Base-by-base conservation (phyloP, 495 filamentous ascomycete species). In the Aspergillus olivimuriae region DNA sequence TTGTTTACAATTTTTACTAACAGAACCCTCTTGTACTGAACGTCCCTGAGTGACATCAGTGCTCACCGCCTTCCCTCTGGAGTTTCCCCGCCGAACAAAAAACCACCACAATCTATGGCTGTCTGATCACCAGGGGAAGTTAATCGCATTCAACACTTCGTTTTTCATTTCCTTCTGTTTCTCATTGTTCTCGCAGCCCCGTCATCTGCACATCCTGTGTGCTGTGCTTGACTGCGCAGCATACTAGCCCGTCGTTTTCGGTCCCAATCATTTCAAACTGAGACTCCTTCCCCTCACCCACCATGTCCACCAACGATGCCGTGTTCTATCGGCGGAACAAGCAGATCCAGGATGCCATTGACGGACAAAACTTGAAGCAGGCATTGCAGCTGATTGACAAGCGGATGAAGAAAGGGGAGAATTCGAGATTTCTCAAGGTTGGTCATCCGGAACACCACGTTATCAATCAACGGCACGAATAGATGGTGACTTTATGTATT, bases 381-480 rank as follows among this genome's bases (percentile, higher is more conserved):
- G 78, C 78, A 14, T 50, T 81, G 36, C 74, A 78, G 55, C 62
- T 80, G 14, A 75, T 75, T 43, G 75, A 80, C 42, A 79, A 78
- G 47, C 73, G 74, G 33, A 64, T 77, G 33, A 82, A 80, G 55
- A 82, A 78, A 46, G 74, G 78, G 30, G 78, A 81, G 46, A 68
- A 75, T 39, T 67, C 65, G 0, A 48, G 53, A 10, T 73, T 71
- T 41, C 30, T 73, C 22, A 68, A 52, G 43, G 69, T 65, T 43
- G 48, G 56, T 34, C n/a, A n/a, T n/a, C n/a, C n/a, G n/a, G n/a
- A n/a, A n/a, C n/a, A n/a, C n/a, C n/a, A n/a, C n/a, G n/a, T n/a
- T n/a, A n/a, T n/a, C n/a, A n/a, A n/a, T n/a, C n/a, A n/a, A n/a
- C n/a, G n/a, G n/a, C n/a, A n/a, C n/a, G n/a, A n/a, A n/a, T n/a